A percentile compares a stretch with the other conserved stretches of the same genome.
phyloP scores from a whole-genome alignment of 2,329 filamentous ascomycete species.

The Calonectria hawksworthii region DNA sequence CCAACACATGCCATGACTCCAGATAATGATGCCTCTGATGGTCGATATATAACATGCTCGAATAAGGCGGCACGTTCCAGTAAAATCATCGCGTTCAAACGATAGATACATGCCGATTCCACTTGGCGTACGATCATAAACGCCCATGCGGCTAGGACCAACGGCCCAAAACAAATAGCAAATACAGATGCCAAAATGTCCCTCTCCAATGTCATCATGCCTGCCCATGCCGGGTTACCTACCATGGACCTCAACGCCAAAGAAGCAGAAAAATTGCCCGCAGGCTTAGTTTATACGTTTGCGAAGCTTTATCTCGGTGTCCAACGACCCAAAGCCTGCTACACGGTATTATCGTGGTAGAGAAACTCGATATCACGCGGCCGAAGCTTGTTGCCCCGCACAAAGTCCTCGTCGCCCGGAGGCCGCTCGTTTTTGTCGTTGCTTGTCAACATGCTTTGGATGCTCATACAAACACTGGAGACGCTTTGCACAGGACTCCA shows the following conservation, averaged over 20 bases:
- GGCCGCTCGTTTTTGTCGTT: constrained; percentile 94
- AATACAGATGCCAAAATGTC: constrained; percentile 17
- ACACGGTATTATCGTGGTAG: constrained; percentile 91
- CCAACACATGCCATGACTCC: constrained; percentile 11
- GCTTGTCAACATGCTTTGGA: constrained; percentile 98
- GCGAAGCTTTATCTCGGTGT: neutral
- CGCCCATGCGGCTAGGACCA: constrained; percentile 7
- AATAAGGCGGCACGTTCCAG: neutral
- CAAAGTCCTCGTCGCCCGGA: constrained; percentile 91
- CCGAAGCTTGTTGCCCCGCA: constrained; percentile 81
- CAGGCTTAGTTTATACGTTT: constrained; percentile 10
- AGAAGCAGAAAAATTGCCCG: constrained; percentile 13
- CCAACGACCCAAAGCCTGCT: constrained; percentile 5
- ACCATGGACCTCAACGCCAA: constrained; percentile 27
- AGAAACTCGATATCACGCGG: constrained; percentile 93
- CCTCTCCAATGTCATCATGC: constrained; percentile 20
- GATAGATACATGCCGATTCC: neutral
- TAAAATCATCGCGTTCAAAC: neutral
- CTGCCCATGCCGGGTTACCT: constrained; percentile 16
- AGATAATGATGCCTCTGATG: constrained; percentile 5
- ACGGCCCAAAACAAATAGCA: constrained; percentile 11
- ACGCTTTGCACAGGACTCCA: constrained; percentile 99
- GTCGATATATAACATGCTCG: neutral
- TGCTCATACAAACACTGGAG: constrained; percentile 95
- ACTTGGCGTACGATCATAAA: constrained; percentile 7